phyloP scores from a whole-genome alignment of 495 filamentous ascomycete genomes.

The Lophiotrema nucula region DNA sequence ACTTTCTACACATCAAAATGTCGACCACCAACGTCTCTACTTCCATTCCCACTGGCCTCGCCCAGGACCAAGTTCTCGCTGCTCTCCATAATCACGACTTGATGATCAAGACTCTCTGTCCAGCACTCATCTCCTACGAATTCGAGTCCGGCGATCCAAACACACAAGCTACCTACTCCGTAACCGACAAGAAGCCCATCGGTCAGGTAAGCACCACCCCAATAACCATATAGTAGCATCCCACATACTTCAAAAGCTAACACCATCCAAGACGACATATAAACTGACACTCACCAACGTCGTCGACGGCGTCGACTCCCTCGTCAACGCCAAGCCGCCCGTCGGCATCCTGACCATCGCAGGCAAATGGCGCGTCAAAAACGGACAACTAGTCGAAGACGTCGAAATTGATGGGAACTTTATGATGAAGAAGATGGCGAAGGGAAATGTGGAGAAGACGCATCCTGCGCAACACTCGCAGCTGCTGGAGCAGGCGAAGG shows the following conservation, averaged over 20 bases:
- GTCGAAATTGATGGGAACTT: constrained; percentile 37
- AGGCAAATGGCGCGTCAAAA: constrained; percentile 33
- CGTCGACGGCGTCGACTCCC: constrained; percentile 31
- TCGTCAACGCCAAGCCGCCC: constrained; percentile 36
- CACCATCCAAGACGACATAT: constrained; percentile 32
- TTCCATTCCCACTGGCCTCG: constrained; percentile 24
- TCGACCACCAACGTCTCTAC: constrained; percentile 36
- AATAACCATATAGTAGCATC: too few relatives aligned
- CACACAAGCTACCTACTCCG: constrained; percentile 25
- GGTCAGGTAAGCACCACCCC: constrained; percentile 21
- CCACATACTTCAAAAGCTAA: too few relatives aligned
- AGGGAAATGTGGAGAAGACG: constrained; percentile 38
- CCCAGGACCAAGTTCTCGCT: constrained; percentile 12
- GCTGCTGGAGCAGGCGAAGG: constrained; percentile 28
- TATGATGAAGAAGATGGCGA: constrained; percentile 38
- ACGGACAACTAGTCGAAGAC: constrained; percentile 31
- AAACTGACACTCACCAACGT: constrained; percentile 36
- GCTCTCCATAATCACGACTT: constrained; percentile 38
- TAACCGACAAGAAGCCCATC: constrained; percentile 37
- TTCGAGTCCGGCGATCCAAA: constrained; percentile 30
- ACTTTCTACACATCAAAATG: constrained; percentile 27
- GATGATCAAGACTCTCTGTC: constrained; percentile 36
- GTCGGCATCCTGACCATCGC: constrained; percentile 35
- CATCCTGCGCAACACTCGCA: constrained; percentile 33
- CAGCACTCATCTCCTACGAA: constrained; percentile 26